Evolutionary conservation across 805 yeast species (phyloP).

Genomic region (Brettanomyces sp.): DNA sequence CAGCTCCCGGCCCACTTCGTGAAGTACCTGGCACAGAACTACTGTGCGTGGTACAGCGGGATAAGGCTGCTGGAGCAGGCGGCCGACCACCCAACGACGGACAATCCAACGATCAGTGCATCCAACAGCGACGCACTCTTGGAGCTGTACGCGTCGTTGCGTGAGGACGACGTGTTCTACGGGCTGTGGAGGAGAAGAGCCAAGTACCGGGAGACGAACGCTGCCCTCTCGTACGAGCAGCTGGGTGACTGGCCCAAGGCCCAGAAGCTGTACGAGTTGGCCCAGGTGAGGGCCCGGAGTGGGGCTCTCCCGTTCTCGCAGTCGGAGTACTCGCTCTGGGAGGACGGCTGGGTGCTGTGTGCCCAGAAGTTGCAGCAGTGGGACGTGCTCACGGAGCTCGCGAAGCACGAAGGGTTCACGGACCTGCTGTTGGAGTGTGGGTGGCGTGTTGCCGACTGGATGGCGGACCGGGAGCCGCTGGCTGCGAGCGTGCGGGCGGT

Average conservation of each 20-base stretch:
- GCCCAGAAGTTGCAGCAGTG: slow-evolving; percentile 97
- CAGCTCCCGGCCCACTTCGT: slow-evolving; percentile 92
- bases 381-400: slow-evolving; percentile 93
- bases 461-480: slow-evolving; percentile 84
- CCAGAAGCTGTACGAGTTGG: slow-evolving; percentile 86
- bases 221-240: slow-evolving; percentile 91
- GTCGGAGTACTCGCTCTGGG: slow-evolving; percentile 93
- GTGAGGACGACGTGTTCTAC: slow-evolving; percentile 94
- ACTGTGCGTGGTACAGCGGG: slow-evolving; percentile 86
- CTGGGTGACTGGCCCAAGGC: slow-evolving; percentile 94
- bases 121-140: slow-evolving; percentile 84
- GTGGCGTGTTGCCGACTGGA: slow-evolving; percentile 99
- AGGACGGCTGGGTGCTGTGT: slow-evolving; percentile 96
- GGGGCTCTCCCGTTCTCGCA: slow-evolving; percentile 94
- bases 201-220: slow-evolving; percentile 84
- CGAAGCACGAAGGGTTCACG: slow-evolving; percentile 96
- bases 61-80: slow-evolving; percentile 68
- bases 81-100: slow-evolving; percentile 26
- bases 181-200: slow-evolving; percentile 98
- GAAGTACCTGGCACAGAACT: slow-evolving; percentile 78
- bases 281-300: slow-evolving; percentile 92
- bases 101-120: slow-evolving; percentile 69
- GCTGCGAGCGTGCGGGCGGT: slow-evolving; percentile 92
- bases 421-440: slow-evolving; percentile 96
- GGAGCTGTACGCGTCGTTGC: slow-evolving; percentile 79